A percentile compares a stretch with the other conserved stretches of the same genome.
phyloP scores from a whole-genome alignment of 768 basidiomycete species.

The Podaxis mareebaensis region DNA sequence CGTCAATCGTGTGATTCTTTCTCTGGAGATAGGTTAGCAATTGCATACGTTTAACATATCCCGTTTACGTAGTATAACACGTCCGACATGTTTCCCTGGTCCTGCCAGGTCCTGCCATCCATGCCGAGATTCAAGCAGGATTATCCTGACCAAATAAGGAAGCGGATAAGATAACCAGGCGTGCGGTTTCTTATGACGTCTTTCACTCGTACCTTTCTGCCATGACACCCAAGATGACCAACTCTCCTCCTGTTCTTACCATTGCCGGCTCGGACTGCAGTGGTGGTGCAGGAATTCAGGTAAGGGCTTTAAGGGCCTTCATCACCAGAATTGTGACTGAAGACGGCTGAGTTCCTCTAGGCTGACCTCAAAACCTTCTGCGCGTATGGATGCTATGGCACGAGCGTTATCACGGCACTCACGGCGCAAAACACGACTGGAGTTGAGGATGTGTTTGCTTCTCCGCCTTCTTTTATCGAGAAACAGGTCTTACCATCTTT shows the following conservation, averaged over 20 bases:
- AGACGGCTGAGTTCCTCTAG: conserved; percentile 34
- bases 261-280: conserved; percentile 83
- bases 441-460: conserved; percentile 71
- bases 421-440: conserved; percentile 90
- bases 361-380: conserved; percentile 89
- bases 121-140: neutral
- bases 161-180: neutral
- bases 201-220: neutral
- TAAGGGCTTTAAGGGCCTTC: conserved; percentile 23
- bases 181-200: neutral
- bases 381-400: conserved; percentile 75
- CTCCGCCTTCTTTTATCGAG: conserved; percentile 68
- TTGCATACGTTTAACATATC: no score
- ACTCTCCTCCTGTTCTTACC: conserved; percentile 46
- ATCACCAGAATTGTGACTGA: neutral
- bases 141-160: neutral
- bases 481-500: conserved; percentile 57
- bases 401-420: conserved; percentile 80
- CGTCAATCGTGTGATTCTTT: no score
- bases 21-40: no score
- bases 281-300: conserved; percentile 91
- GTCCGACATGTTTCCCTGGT: neutral
- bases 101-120: neutral
- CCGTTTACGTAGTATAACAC: neutral
- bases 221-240: conserved; percentile 2